Evolutionary conservation across 495 filamentous ascomycete species (phyloP).

Genomic region (Trichoderma gamsii): DNA sequence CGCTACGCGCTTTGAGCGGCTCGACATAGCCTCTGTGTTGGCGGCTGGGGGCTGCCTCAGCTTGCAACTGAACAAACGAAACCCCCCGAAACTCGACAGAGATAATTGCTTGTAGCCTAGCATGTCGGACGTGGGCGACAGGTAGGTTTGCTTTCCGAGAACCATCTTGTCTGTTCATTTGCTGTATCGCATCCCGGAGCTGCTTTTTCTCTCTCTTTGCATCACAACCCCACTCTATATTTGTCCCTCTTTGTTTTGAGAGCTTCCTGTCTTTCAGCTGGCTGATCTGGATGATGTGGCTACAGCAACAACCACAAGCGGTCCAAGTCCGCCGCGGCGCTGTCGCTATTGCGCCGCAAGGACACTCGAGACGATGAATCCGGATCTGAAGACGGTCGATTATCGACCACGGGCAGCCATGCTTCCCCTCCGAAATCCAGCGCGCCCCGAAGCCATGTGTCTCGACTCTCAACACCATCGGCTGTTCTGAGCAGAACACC

Average conservation of each 20-base stretch:
- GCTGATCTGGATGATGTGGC: not conserved
- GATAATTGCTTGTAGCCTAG: slow-evolving; percentile 1
- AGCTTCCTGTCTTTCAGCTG: not conserved
- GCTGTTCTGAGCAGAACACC: slow-evolving; percentile 32
- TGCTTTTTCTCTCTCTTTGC: not conserved
- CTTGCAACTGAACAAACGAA: not conserved
- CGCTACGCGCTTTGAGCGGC: not conserved
- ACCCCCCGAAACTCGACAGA: not conserved
- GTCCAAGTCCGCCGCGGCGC: slow-evolving; percentile 42
- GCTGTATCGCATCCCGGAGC: not conserved
- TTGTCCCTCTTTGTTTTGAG: not conserved
- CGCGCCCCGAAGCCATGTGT: slow-evolving; percentile 33
- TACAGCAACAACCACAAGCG: slow-evolving; percentile 42
- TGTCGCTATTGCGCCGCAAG: slow-evolving; percentile 44
- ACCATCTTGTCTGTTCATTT: not conserved
- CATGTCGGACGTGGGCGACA: slow-evolving; percentile 19
- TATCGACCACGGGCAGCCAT: slow-evolving; percentile 25
- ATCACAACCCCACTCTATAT: not conserved
- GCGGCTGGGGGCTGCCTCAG: slow-evolving; percentile 8
- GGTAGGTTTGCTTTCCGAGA: slow-evolving; percentile 12
- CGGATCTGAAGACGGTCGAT: slow-evolving; percentile 34
- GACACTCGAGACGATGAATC: slow-evolving; percentile 41
- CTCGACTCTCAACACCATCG: slow-evolving; percentile 36
- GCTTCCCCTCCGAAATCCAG: slow-evolving; percentile 28
- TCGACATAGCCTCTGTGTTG: not conserved